Evolutionary conservation across 2,329 filamentous ascomycete genomes (phyloP).

Genomic region (Aspergillus flavus): DNA sequence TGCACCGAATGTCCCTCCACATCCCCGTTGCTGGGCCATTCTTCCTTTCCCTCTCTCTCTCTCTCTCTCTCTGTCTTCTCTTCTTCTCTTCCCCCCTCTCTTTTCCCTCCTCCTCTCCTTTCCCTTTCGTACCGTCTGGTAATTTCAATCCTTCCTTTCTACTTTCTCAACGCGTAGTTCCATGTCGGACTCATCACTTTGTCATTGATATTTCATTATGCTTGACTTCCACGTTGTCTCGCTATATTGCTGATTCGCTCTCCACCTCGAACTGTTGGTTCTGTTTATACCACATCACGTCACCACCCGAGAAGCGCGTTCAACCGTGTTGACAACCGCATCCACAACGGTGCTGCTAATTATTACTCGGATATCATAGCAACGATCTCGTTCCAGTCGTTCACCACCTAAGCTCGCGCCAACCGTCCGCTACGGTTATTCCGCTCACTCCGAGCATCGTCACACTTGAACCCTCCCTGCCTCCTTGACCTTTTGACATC

Average conservation of each 20-base stretch:
- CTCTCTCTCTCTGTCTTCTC: slow-evolving; percentile 4
- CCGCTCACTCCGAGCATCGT: not conserved
- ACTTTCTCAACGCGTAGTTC: slow-evolving; percentile 3
- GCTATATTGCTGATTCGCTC: slow-evolving; percentile 5
- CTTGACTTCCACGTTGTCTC: slow-evolving; percentile 9
- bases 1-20: not conserved
- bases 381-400: not conserved
- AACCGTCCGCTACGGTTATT: not conserved
- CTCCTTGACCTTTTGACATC: not conserved
- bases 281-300: slow-evolving; percentile 27
- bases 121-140: slow-evolving; percentile 6
- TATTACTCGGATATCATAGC: not conserved
- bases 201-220: slow-evolving; percentile 11
- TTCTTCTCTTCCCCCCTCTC: not conserved
- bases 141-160: slow-evolving; percentile 5
- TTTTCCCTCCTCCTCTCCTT: not conserved
- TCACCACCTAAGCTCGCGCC: slow-evolving; percentile 2
- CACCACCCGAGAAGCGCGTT: slow-evolving; percentile 15
- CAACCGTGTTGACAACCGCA: not conserved
- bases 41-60: slow-evolving; percentile 9
- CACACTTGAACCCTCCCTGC: not conserved
- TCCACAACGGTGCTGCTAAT: not conserved
- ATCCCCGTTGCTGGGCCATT: slow-evolving; percentile 7
- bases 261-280: slow-evolving; percentile 9
- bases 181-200: not conserved